A percentile compares a stretch with the other conserved stretches of the same genome.
Evolutionary conservation across 805 yeast genomes (phyloP).

Genomic region (Kregervanrija fluxuum): DNA sequence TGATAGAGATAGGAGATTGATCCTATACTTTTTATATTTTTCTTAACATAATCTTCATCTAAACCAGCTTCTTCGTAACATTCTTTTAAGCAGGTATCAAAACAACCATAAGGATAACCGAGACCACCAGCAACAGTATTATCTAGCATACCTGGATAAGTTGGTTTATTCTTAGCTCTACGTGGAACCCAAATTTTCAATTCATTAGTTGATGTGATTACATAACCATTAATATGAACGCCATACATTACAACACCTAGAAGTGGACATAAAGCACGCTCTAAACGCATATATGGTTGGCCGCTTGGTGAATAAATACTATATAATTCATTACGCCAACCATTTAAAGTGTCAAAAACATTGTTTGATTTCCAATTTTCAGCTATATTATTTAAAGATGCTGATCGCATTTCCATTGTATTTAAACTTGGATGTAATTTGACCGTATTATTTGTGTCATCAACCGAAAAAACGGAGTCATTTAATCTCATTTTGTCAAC

Average conservation of each 20-base stretch:
- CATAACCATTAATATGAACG: slow-evolving; percentile 77
- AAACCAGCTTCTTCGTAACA: slow-evolving; percentile 88
- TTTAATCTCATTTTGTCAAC: slow-evolving; percentile 21
- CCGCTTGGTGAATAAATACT: slow-evolving; percentile 53
- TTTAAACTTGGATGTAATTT: slow-evolving; percentile 23
- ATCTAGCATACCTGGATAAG: slow-evolving; percentile 88
- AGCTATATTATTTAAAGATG: slow-evolving; percentile 38
- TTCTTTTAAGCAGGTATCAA: slow-evolving; percentile 80
- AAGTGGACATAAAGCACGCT: slow-evolving; percentile 73
- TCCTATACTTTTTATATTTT: slow-evolving; percentile 47
- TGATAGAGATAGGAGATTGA: slow-evolving; percentile 59
- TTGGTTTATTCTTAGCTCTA: slow-evolving; percentile 68
- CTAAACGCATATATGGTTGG: slow-evolving; percentile 59
- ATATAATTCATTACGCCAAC: slow-evolving; percentile 87
- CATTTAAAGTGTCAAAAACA: slow-evolving; percentile 36
- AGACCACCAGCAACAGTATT: slow-evolving; percentile 95
- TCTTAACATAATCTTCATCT: slow-evolving; percentile 39
- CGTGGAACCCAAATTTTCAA: slow-evolving; percentile 77
- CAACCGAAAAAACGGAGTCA: slow-evolving; percentile 20
- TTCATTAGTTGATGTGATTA: slow-evolving; percentile 32
- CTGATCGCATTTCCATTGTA: slow-evolving; percentile 35
- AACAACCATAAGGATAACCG: slow-evolving; percentile 68
- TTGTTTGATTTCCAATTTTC: slow-evolving; percentile 29
- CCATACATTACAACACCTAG: slow-evolving; percentile 90
- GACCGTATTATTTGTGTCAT: slow-evolving; percentile 22